Base-by-base conservation (phyloP, 2,329 filamentous ascomycete genomes). In the Pseudocercospora vitis region DNA sequence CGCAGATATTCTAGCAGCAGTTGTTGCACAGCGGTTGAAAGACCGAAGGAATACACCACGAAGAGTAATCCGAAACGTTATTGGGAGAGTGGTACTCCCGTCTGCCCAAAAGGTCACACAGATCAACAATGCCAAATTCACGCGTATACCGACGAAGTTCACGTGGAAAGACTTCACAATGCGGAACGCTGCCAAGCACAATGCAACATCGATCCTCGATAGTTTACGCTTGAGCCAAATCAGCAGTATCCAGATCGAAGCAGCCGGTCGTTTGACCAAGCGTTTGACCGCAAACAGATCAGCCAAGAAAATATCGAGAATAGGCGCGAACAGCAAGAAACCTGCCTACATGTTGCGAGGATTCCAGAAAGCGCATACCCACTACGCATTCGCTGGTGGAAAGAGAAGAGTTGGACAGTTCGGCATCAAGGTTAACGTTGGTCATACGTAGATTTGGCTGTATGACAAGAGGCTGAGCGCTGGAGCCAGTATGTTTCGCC, bases 251-350 rank as follows among this genome's bases (percentile, higher is more conserved):
- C 53, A 60, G 35, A 63, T 68, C 2, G 58, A 65, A 47, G 65
- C 67, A n/a, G 65, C 63, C 2, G 67, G 67, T 50, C 66, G 67
- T 63, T 53, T 69, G 52, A 63, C 63, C n/a, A 65, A 66, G 61
- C 65, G 67, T 50, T 62, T 69, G 53, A 68, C 67, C 26, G 67
- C 67, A 55, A 66, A 69, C 54, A 52, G 64, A 54, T 57, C 57
- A 39, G 59, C 62, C 11, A 56, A 57, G 56, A 68, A 68, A 62
- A 63, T 60, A 47, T 62, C 66, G 31, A 56, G 65, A 40, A 51
- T 61, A 51, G 66, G 66, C 55, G 58, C 63, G 23, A 65, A 64
- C 35, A 60, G 53, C 11, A 67, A 67, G 53, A 61, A 60, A 4
- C 55, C 62, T 1, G 64, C 63, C 7, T 63, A 60, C 24, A 62